These are phyloP conservation scores for Cinchona pubescens DNA, from an alignment of 257 asterid species.

Conservation along the genomic window DNA sequence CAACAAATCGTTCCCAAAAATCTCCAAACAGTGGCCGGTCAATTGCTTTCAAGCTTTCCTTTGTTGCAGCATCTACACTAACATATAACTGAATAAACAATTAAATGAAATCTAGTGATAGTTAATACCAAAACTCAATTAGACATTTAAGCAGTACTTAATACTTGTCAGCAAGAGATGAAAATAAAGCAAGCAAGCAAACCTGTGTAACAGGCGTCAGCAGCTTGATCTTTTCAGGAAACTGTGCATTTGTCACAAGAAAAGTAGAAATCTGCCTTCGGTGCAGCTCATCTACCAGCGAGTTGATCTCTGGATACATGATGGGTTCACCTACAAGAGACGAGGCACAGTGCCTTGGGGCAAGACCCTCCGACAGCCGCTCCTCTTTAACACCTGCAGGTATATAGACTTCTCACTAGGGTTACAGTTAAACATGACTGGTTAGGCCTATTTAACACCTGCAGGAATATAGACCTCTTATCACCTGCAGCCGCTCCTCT, in stretches of 20 bases:
- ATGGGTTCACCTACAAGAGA: constrained; percentile 99
- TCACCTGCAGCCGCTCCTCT: constrained; percentile 23
- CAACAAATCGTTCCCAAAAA: constrained; percentile 97
- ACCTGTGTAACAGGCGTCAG: constrained; percentile 92
- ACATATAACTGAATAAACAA: constrained; percentile 70
- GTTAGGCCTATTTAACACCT: too few species aligned
- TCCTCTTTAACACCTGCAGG: constrained; percentile 81
- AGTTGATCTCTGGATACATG: constrained; percentile 94
- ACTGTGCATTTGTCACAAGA: constrained; percentile 96
- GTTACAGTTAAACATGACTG: too few species aligned
- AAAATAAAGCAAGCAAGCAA: constrained; percentile 15
- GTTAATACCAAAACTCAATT: constrained; percentile 13
- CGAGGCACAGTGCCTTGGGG: constrained; percentile 95
- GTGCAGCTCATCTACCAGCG: constrained; percentile 86
- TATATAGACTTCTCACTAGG: too few species aligned
- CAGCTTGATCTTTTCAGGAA: constrained; percentile 75
- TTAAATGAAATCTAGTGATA: constrained; percentile 22
- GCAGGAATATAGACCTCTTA: too few species aligned
- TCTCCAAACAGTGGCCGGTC: constrained; percentile 96
- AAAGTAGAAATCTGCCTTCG: constrained; percentile 85
- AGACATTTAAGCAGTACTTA: background rate
- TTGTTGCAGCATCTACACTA: constrained; percentile 97
- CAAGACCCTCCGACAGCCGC: constrained; percentile 85
- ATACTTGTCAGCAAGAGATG: constrained; percentile 16
- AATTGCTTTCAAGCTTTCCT: constrained; percentile 96